Evolutionary conservation across 768 basidiomycete species (phyloP).

Genomic region (Hygrocybe coccinea): DNA sequence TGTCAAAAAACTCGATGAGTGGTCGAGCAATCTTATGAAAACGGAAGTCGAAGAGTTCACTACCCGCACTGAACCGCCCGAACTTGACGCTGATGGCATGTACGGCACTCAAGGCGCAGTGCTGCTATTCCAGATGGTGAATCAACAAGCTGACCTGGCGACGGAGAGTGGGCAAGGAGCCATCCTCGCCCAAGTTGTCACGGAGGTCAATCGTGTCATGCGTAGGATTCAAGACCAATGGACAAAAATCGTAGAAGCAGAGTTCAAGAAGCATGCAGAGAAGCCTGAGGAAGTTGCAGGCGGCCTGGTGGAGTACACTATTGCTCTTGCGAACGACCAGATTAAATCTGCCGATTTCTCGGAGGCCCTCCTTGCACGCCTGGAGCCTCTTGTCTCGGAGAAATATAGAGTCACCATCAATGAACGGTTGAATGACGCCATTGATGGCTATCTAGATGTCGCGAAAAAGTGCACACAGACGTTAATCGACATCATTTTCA

Average conservation of each 20-base stretch:
- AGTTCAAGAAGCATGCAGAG: constrained; percentile 82
- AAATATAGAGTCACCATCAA: constrained; percentile 83
- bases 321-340: constrained; percentile 96
- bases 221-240: constrained; percentile 81
- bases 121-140: constrained; percentile 97
- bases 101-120: constrained; percentile 91
- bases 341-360: constrained; percentile 93
- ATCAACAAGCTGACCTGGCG: constrained; percentile 91
- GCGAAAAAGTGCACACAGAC: constrained; percentile 96
- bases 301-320: constrained; percentile 92
- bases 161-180: constrained; percentile 94
- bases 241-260: constrained; percentile 75
- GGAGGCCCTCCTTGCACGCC: constrained; percentile 75
- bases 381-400: constrained; percentile 88
- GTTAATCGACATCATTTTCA: constrained; percentile 90
- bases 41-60: constrained; percentile 84
- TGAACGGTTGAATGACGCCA: constrained; percentile 88
- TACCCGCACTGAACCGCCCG: constrained; percentile 78
- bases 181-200: constrained; percentile 85
- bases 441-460: constrained; percentile 97
- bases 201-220: constrained; percentile 88
- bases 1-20: constrained; percentile 93
- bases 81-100: constrained; percentile 80
- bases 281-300: constrained; percentile 83
- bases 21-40: constrained; percentile 91